A percentile compares a stretch with the other conserved stretches of the same genome.
Evolutionary conservation across 805 yeast species (phyloP).

Genomic region (Candida silvatica): DNA sequence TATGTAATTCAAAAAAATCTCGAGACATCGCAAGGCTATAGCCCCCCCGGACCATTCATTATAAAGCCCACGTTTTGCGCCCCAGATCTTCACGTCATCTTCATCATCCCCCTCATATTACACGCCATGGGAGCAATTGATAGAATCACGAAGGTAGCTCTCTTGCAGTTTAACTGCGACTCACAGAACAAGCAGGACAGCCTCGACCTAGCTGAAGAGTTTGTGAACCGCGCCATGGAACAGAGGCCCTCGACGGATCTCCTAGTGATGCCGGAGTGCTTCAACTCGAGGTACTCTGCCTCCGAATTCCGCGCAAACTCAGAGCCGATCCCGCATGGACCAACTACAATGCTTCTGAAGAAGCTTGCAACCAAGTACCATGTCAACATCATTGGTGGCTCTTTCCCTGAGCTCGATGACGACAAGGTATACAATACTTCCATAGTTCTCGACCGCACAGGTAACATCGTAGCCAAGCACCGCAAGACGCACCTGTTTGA

Average conservation of each 20-base stretch:
- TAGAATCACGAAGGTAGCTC: conserved; percentile 76
- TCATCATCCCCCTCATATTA: not conserved
- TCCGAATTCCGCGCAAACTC: conserved; percentile 81
- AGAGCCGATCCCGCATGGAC: conserved; percentile 72
- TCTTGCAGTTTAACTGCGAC: conserved; percentile 76
- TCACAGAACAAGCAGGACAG: conserved; percentile 78
- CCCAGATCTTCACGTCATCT: too few species aligned
- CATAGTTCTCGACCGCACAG: conserved; percentile 60
- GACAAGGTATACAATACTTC: conserved; percentile 66
- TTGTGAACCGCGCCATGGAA: conserved; percentile 52
- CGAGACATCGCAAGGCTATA: too few species aligned
- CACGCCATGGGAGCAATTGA: not conserved
- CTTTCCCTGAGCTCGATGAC: conserved; percentile 72
- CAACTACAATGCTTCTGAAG: conserved; percentile 53
- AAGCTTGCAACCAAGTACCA: conserved; percentile 53
- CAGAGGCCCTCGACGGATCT: conserved; percentile 53
- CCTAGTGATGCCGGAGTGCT: conserved; percentile 90
- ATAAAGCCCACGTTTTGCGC: too few species aligned
- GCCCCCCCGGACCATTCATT: too few species aligned
- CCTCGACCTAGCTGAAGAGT: conserved; percentile 54
- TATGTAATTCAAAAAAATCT: too few species aligned
- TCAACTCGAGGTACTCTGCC: conserved; percentile 92
- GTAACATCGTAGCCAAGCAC: conserved; percentile 78
- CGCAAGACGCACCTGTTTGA: conserved; percentile 89
- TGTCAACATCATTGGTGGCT: conserved; percentile 78